Percentiles rank a stretch among this genome's conserved stretches.
Evolutionary conservation across 2,329 filamentous ascomycete species (phyloP).

Genomic region (Trichoderma harzianum): DNA sequence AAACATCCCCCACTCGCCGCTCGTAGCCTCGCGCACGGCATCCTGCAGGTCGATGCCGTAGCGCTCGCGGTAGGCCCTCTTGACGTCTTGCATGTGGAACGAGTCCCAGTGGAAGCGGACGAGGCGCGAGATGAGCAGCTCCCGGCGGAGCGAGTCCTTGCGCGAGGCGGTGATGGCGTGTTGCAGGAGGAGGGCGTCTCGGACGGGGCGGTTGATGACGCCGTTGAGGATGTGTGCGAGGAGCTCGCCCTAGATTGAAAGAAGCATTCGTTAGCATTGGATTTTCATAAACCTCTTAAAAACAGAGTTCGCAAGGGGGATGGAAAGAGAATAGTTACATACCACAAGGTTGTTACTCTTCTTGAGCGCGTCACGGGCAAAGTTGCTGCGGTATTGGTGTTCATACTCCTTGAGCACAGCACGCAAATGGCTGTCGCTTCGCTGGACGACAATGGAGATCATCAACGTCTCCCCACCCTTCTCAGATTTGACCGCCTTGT

Average conservation of each 20-base stretch:
- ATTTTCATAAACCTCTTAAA: conserved; percentile 55
- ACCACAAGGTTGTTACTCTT: conserved; percentile 93
- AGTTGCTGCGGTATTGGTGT: conserved; percentile 69
- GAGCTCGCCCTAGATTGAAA: conserved; percentile 76
- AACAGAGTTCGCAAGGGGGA: not conserved
- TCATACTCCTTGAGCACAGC: conserved; percentile 80
- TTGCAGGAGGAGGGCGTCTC: conserved; percentile 85
- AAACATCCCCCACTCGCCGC: conserved; percentile 73
- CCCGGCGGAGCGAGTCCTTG: conserved; percentile 70
- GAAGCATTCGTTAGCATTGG: not conserved
- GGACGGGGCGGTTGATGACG: conserved; percentile 90
- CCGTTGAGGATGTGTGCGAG: conserved; percentile 95
- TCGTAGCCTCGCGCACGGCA: conserved; percentile 73
- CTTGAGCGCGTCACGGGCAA: conserved; percentile 79
- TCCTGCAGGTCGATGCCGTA: conserved; percentile 73
- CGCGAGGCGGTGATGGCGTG: conserved; percentile 78
- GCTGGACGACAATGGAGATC: conserved; percentile 75
- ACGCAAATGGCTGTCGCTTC: conserved; percentile 77
- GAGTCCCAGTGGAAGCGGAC: conserved; percentile 93
- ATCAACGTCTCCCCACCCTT: conserved; percentile 85
- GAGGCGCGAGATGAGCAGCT: conserved; percentile 82
- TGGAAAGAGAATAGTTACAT: conserved; percentile 41
- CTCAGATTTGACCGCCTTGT: conserved; percentile 64
- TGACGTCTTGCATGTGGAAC: conserved; percentile 73
- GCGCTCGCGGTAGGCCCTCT: conserved; percentile 73